Evolutionary conservation across 1,139 yeast species (phyloP).

Genomic region (Wickerhamiella pararugosa): DNA sequence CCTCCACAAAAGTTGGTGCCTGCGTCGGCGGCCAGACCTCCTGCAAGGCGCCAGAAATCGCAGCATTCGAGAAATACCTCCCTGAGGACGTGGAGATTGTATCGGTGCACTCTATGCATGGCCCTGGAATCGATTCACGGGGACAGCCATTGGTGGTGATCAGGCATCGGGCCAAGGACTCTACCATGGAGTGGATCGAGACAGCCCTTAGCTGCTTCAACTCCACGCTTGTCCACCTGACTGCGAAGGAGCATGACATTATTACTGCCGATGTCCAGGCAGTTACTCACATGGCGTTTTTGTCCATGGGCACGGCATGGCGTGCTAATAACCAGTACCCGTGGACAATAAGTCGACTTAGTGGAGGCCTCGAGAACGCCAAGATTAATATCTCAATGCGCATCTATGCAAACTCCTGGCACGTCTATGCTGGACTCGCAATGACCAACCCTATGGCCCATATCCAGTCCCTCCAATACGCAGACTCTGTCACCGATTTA

Average conservation of each 20-base stretch:
- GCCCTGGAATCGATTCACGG: constrained; percentile 74
- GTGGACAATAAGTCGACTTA: constrained; percentile 79
- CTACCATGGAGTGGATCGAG: constrained; percentile 45
- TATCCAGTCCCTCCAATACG: constrained; percentile 76
- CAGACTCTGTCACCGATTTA: constrained; percentile 67
- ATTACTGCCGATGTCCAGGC: constrained; percentile 98
- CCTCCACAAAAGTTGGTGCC: constrained; percentile 74
- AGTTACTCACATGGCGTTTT: constrained; percentile 92
- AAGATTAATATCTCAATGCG: constrained; percentile 84
- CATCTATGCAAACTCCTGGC: constrained; percentile 90
- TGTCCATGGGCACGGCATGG: constrained; percentile 98
- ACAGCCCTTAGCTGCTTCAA: constrained; percentile 53
- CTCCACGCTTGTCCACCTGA: constrained; percentile 62
- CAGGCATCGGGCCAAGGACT: constrained; percentile 48
- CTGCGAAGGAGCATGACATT: constrained; percentile 77
- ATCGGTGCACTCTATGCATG: constrained; percentile 84
- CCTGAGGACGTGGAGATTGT: constrained; percentile 74
- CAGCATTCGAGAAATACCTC: constrained; percentile 60
- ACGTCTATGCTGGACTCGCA: constrained; percentile 94
- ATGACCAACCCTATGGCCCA: constrained; percentile 93
- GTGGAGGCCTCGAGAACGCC: constrained; percentile 91
- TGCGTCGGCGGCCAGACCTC: constrained; percentile 98
- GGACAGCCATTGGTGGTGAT: constrained; percentile 90
- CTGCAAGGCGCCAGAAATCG: constrained; percentile 81
- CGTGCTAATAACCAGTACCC: constrained; percentile 70